phyloP scores from a whole-genome alignment of 441 rosid genomes.

The Breynia disticha region DNA sequence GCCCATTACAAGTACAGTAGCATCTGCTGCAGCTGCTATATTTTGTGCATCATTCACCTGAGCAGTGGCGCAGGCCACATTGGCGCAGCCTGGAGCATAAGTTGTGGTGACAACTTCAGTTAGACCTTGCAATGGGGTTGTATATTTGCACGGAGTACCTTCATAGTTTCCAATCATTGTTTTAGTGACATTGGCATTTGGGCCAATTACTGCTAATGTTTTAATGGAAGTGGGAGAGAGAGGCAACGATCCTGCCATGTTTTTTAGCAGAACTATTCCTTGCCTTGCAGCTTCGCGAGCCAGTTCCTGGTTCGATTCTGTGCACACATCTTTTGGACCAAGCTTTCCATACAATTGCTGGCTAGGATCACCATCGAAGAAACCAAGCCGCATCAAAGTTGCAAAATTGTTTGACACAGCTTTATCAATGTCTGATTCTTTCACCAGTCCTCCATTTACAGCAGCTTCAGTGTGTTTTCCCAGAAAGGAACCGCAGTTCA shows the following conservation, averaged over 20 bases:
- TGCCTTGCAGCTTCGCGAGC: constrained; percentile 75
- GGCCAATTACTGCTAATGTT: constrained; percentile 68
- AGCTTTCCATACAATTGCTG: constrained; percentile 50
- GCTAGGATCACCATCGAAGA: constrained; percentile 61
- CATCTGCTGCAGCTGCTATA: constrained; percentile 45
- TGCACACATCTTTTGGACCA: constrained; percentile 49
- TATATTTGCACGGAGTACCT: constrained; percentile 48
- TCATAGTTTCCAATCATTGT: constrained; percentile 67
- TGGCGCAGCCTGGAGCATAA: constrained; percentile 47
- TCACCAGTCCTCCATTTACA: constrained; percentile 42
- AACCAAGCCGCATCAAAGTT: constrained; percentile 71
- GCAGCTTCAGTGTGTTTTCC: constrained; percentile 62
- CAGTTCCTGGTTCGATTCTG: constrained; percentile 70
- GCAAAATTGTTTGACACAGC: constrained; percentile 68
- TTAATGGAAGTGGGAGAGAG: constrained; percentile 42
- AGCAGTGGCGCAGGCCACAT: constrained; percentile 46
- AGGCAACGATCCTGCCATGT: no score
- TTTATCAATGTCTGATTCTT: constrained; percentile 48
- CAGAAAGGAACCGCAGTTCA: constrained; percentile 66
- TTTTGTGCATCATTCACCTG: constrained; percentile 36
- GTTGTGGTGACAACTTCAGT: constrained; percentile 32
- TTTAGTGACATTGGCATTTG: constrained; percentile 43
- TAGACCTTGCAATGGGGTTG: constrained; percentile 61
- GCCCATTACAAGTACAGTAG: constrained; percentile 72
- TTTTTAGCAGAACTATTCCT: constrained; percentile 76